These are phyloP conservation scores for Pyrenula massariospora DNA, from an alignment of 495 filamentous ascomycete genomes.

Conservation along the genomic window DNA sequence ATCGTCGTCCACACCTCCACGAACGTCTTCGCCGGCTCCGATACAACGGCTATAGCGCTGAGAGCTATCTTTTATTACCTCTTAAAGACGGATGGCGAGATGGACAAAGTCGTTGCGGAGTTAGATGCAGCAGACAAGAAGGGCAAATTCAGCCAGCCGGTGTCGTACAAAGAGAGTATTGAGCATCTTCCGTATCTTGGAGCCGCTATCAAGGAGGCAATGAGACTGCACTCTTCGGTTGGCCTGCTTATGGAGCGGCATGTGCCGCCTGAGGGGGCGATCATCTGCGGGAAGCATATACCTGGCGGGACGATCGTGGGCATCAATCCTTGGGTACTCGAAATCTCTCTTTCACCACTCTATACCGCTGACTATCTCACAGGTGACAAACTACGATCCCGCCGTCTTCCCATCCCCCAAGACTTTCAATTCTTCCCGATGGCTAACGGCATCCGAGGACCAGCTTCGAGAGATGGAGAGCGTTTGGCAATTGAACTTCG, in stretches of 20 bases:
- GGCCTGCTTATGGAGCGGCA: conserved; percentile 52
- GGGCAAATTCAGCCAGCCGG: conserved; percentile 19
- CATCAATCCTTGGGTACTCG: conserved; percentile 31
- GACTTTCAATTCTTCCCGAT: not conserved
- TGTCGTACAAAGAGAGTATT: conserved; percentile 28
- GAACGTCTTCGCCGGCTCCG: conserved; percentile 32
- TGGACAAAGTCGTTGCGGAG: conserved; percentile 34
- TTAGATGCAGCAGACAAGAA: conserved; percentile 29
- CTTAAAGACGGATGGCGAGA: conserved; percentile 32
- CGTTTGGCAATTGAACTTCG: conserved; percentile 15
- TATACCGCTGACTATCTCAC: not conserved
- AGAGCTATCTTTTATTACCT: conserved; percentile 43
- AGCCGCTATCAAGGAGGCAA: conserved; percentile 6
- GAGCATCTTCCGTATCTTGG: conserved; percentile 17
- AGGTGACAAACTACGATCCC: not conserved
- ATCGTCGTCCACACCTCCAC: conserved; percentile 17
- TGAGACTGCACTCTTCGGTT: conserved; percentile 34
- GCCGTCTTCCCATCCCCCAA: not conserved
- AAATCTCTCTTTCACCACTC: no score
- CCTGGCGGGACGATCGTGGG: conserved; percentile 47
- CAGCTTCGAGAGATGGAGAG: not conserved
- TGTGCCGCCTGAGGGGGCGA: conserved; percentile 42
- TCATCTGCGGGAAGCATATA: conserved; percentile 35
- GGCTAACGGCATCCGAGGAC: not conserved
- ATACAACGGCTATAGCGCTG: conserved; percentile 49